Percentiles rank a stretch among this genome's conserved stretches.
These are phyloP conservation scores for Arabidopsis lyrata DNA, from an alignment of 441 rosid genomes.

Conservation along the genomic window DNA sequence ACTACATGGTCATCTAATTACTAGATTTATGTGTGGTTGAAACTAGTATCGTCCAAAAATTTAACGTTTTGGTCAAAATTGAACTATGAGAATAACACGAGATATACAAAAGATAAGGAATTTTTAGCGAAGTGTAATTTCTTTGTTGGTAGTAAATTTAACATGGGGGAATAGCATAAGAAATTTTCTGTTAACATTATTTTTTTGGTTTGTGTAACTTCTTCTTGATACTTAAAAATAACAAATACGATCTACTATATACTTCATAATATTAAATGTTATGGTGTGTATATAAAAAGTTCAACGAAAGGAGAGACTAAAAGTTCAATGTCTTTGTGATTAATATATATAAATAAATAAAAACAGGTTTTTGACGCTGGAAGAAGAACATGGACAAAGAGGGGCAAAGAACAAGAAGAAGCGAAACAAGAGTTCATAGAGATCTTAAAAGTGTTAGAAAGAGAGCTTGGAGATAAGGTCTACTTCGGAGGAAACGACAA, in stretches of 20 bases:
- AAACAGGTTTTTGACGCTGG: slow-evolving; percentile 43
- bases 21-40: not conserved
- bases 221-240: not conserved
- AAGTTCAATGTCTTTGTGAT: not conserved
- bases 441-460: slow-evolving; percentile 44
- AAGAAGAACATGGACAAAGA: slow-evolving; percentile 47
- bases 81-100: not conserved
- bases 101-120: not conserved
- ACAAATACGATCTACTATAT: not conserved
- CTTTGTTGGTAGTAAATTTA: not conserved
- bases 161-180: not conserved
- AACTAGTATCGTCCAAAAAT: not conserved
- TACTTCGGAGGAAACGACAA: slow-evolving; percentile 48
- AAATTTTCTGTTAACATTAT: not conserved
- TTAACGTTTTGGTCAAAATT: not conserved
- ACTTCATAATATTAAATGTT: not conserved
- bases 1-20: not conserved
- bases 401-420: slow-evolving; percentile 48
- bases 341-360: not conserved
- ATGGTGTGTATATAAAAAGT: not conserved
- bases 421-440: slow-evolving; percentile 44
- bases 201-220: not conserved
- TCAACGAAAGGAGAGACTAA: not conserved
- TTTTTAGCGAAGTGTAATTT: not conserved
- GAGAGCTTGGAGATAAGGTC: slow-evolving; percentile 46